Evolutionary conservation across 1,284 basidiomycete species (phyloP).

Genomic region (Cutaneotrichosporon sp.): DNA sequence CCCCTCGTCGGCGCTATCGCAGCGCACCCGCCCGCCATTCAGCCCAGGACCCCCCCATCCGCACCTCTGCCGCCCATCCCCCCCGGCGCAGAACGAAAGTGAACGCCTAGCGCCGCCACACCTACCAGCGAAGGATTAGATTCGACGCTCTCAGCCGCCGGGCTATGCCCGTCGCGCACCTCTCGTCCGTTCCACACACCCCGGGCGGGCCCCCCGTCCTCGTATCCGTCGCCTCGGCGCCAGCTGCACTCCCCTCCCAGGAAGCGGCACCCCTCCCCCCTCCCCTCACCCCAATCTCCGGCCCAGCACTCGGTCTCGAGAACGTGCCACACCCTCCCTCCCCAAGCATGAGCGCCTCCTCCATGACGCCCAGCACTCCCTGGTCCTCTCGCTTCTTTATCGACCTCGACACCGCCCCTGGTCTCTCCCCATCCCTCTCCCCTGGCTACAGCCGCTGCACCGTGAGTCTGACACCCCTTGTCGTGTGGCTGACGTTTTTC

Average conservation of each 20-base stretch:
- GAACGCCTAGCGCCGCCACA: neutral
- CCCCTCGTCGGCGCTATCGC: neutral
- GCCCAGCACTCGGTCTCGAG: neutral
- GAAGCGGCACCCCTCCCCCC: neutral
- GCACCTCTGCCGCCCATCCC: neutral
- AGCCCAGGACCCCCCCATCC: neutral
- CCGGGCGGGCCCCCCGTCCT: neutral
- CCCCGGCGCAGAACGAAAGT: neutral
- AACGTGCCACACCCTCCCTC: neutral
- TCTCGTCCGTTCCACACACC: neutral
- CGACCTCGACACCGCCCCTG: conserved; percentile 14
- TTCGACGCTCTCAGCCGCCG: neutral
- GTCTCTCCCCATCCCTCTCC: conserved; percentile 8
- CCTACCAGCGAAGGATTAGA: neutral
- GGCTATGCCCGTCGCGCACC: conserved; percentile 5
- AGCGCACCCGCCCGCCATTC: neutral
- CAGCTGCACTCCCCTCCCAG: neutral
- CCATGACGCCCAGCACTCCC: conserved; percentile 6
- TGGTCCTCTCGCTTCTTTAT: conserved; percentile 18
- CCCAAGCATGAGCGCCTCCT: neutral
- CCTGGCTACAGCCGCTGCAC: conserved; percentile 16
- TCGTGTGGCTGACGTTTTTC: neutral
- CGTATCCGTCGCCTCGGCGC: neutral
- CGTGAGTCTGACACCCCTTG: neutral
- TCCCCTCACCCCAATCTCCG: neutral